phyloP scores from a whole-genome alignment of 2,329 filamentous ascomycete species.

The Thelonectria discophora region DNA sequence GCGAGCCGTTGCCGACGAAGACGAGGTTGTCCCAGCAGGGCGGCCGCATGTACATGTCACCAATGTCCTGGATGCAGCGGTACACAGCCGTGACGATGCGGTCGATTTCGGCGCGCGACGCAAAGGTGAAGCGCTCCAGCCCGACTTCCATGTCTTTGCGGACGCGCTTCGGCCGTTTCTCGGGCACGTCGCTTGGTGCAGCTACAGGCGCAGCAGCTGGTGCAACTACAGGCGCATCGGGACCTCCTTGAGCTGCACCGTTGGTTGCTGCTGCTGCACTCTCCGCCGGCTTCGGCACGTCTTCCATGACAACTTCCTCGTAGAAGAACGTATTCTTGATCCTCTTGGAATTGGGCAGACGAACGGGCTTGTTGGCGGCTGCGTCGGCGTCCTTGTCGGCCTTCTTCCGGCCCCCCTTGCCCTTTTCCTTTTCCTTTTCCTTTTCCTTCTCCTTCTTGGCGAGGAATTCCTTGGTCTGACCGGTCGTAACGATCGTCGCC shows the following conservation, averaged over 20 bases:
- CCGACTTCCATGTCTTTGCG: constrained; percentile 79
- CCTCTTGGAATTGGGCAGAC: constrained; percentile 77
- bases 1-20: constrained; percentile 87
- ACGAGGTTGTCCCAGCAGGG: constrained; percentile 92
- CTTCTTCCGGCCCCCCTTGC: constrained; percentile 56
- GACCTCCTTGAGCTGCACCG: neutral
- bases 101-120: constrained; percentile 77
- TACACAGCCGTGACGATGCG: constrained; percentile 86
- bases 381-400: constrained; percentile 63
- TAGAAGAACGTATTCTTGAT: constrained; percentile 76
- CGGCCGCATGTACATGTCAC: constrained; percentile 84
- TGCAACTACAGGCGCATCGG: too few relatives aligned
- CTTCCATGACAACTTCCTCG: constrained; percentile 71
- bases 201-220: constrained; percentile 23
- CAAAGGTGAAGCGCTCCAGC: constrained; percentile 76
- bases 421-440: constrained; percentile 72
- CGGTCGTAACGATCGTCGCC: constrained; percentile 83
- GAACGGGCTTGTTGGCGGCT: constrained; percentile 62
- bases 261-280: constrained; percentile 24
- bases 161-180: constrained; percentile 63
- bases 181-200: constrained; percentile 44
- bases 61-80: constrained; percentile 81
- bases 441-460: constrained; percentile 85
- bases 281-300: constrained; percentile 52
- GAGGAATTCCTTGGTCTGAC: constrained; percentile 82